Percentiles rank a stretch among this genome's conserved stretches.
phyloP scores from a whole-genome alignment of 768 basidiomycete species.

The Galerina sulciceps region DNA sequence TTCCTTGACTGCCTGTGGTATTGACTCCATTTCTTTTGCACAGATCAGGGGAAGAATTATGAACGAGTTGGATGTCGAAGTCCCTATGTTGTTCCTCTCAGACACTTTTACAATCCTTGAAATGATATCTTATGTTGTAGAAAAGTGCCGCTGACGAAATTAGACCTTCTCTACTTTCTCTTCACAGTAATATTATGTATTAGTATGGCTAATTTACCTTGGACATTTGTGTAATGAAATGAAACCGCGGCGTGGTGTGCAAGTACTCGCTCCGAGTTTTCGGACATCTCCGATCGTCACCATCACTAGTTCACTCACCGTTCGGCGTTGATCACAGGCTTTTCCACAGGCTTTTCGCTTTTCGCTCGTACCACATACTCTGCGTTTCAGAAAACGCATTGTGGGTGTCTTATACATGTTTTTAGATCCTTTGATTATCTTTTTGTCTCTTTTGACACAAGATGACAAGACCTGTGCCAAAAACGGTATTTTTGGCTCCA shows the following conservation, averaged over 20 bases:
- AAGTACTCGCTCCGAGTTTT: background rate
- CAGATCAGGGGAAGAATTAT: slow-evolving; percentile 22
- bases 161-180: background rate
- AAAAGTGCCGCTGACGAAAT: background rate
- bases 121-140: slow-evolving; percentile 17
- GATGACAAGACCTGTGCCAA: no score
- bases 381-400: no score
- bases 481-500: slow-evolving; percentile 4
- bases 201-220: background rate
- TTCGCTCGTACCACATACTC: no score
- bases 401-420: no score
- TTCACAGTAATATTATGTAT: background rate
- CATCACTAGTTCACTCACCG: background rate
- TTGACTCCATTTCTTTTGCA: slow-evolving; percentile 26
- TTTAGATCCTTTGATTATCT: no score
- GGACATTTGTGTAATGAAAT: no score
- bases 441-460: no score
- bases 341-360: background rate
- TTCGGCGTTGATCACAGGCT: background rate
- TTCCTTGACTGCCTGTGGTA: slow-evolving; percentile 16
- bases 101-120: slow-evolving; percentile 21
- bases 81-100: slow-evolving; percentile 23
- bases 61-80: slow-evolving; percentile 17
- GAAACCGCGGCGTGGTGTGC: background rate
- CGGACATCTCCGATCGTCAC: background rate